A percentile compares a stretch with the other conserved stretches of the same genome.
Conservation (phyloP, 345 rosid species). For the Psidium guajava region DNA sequence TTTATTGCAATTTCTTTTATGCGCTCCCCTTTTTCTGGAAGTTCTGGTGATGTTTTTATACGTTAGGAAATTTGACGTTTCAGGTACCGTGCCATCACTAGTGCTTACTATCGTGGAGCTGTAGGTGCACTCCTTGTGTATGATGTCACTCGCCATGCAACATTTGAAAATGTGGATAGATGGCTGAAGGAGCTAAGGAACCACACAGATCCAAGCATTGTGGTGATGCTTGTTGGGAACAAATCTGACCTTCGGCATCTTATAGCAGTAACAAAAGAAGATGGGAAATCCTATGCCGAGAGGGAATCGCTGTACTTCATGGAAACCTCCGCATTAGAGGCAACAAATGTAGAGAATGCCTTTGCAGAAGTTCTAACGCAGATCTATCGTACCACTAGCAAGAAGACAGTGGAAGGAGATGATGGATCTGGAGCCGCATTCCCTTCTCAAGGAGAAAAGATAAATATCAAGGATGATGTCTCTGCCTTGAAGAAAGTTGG, state of each 20-base stretch:
- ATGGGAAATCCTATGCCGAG: conserved; percentile 51
- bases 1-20: not conserved
- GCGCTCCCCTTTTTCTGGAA: not conserved
- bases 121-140: conserved; percentile 63
- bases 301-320: conserved; percentile 48
- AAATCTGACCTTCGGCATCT: conserved; percentile 62
- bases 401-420: conserved; percentile 46
- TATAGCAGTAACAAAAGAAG: conserved; percentile 53
- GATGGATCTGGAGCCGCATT: conserved; percentile 19
- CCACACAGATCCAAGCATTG: conserved; percentile 63
- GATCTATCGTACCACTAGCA: conserved; percentile 43
- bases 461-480: conserved; percentile 47
- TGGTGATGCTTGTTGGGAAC: conserved; percentile 65
- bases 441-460: conserved; percentile 46
- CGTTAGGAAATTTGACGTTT: not conserved
- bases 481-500: conserved; percentile 56
- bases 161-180: conserved; percentile 58
- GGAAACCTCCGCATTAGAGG: conserved; percentile 66
- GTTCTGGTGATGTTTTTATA: not conserved
- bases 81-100: conserved; percentile 67
- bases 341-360: conserved; percentile 49
- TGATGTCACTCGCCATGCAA: conserved; percentile 55
- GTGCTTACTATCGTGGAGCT: conserved; percentile 72
- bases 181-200: conserved; percentile 59
- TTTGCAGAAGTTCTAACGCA: conserved; percentile 59